Percentiles rank a stretch among this genome's conserved stretches.
phyloP scores from a whole-genome alignment of 495 filamentous ascomycete species.

The Bryoglossum gracile region DNA sequence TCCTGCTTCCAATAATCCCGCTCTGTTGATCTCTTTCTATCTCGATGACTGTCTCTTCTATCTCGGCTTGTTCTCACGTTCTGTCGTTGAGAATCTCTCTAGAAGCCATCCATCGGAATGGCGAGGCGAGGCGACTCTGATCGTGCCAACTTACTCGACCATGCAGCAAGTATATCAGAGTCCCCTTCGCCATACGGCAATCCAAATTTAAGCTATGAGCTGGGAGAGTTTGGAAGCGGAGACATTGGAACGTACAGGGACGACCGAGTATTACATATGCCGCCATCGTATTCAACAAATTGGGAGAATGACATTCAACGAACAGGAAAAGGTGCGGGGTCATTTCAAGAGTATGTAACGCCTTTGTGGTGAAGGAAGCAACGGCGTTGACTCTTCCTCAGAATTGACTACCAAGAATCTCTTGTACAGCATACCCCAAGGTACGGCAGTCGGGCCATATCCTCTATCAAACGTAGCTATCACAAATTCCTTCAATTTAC shows the following conservation, averaged over 20 bases:
- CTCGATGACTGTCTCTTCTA: too few relatives aligned
- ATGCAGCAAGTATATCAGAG: neutral
- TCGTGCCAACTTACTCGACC: neutral
- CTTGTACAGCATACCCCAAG: neutral
- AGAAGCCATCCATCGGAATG: too few relatives aligned
- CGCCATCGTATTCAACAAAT: neutral
- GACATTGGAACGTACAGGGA: neutral
- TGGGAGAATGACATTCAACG: neutral
- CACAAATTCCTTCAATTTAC: neutral
- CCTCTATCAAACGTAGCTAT: neutral
- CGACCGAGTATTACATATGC: neutral
- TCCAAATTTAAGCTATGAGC: neutral
- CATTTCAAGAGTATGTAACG: neutral
- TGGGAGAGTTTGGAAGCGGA: neutral
- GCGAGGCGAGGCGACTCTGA: neutral
- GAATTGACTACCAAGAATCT: neutral
- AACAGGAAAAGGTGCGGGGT: neutral
- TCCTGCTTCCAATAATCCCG: too few relatives aligned
- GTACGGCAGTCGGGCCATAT: neutral
- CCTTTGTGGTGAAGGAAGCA: neutral
- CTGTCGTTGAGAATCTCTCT: too few relatives aligned
- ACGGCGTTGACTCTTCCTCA: neutral
- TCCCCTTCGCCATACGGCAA: neutral
- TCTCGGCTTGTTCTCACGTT: too few relatives aligned
- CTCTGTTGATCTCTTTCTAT: too few relatives aligned